Evolutionary conservation across 2,329 filamentous ascomycete species (phyloP), one percentile per base, ranked within the genome.

Genomic region (Pyrenophora seminiperda): DNA sequence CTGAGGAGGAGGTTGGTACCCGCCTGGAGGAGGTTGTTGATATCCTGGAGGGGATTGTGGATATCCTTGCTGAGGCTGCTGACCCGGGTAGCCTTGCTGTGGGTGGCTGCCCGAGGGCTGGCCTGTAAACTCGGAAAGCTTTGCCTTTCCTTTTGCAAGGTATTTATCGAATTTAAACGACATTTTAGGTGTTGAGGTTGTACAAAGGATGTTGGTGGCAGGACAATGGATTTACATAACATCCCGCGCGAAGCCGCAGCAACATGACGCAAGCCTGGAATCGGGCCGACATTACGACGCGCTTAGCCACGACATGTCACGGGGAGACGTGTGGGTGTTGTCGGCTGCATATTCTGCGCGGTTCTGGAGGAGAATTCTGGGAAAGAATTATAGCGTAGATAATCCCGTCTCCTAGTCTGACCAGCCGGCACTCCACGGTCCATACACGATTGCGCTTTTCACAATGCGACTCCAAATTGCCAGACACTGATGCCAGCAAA

Each of bases 121-220:
- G 46, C 54, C 54, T 7, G 65, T 54, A 44, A 65, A 66, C 49
- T 70, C 67, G 41, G 70, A 67, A n/a, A 70, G 61, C 42, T 73
- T 72, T 3, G 67, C 67, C 50, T 72, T 73, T 34, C 70, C 70
- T 36, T 71, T 71, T 27, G 70, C 69, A 33, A 73, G 54, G 4
- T 70, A 55, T 43, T 71, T 71, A 52, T 73, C 68, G 22, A 72
- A 56, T 4, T 61, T 55, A 29, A 47, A 43, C 22, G 66, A 65
- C 68, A 72, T 71, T 31, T 38, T 53, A 29, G 32, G 48, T 15
- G 50, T 41, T 47, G 38, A 31, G 14, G 29, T 45, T 42, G 10
- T 18, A 34, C 24, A 30, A 20, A 46, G 18, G 32, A 39, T 32
- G 20, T 15, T 24, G 22, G 15, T 13, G 6, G 43, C 45, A 42